Conservation (phyloP, 208 protist genomes). For the Leishmania amazonensis region DNA sequence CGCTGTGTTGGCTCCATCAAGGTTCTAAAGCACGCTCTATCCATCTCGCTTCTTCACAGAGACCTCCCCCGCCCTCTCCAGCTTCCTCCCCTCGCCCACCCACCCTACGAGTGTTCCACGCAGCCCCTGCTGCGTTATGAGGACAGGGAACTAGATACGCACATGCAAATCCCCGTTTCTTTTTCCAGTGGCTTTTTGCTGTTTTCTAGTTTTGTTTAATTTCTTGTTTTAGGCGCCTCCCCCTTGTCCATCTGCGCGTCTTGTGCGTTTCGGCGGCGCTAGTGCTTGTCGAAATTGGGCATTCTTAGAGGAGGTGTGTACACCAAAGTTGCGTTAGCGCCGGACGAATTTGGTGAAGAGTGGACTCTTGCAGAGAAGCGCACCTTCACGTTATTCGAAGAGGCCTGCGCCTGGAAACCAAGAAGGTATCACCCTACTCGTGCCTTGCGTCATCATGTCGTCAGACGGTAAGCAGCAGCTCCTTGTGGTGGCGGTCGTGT, state of each 20-base stretch:
- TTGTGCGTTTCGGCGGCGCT: background rate
- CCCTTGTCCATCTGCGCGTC: background rate
- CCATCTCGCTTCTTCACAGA: background rate
- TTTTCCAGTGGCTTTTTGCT: background rate
- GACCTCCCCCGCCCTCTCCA: too few species aligned
- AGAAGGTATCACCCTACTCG: background rate
- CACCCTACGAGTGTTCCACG: background rate
- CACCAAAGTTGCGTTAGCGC: background rate
- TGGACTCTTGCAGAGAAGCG: background rate
- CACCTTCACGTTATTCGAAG: background rate
- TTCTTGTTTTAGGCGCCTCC: background rate
- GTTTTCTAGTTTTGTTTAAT: constrained; percentile 2
- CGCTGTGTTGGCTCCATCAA: background rate
- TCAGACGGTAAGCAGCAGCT: constrained; percentile 14
- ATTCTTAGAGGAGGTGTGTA: too few species aligned
- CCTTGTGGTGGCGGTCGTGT: constrained; percentile 26
- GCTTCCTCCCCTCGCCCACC: background rate
- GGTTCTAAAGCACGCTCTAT: background rate
- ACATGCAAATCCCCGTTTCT: background rate
- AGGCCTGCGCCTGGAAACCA: background rate
- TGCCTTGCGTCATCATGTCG: constrained; percentile 7
- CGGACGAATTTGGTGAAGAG: background rate
- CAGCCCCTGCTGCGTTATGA: background rate
- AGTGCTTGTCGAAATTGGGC: background rate
- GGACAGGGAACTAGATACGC: background rate